Evolutionary conservation across 441 rosid genomes (phyloP).

Genomic region (Sinapis alba): DNA sequence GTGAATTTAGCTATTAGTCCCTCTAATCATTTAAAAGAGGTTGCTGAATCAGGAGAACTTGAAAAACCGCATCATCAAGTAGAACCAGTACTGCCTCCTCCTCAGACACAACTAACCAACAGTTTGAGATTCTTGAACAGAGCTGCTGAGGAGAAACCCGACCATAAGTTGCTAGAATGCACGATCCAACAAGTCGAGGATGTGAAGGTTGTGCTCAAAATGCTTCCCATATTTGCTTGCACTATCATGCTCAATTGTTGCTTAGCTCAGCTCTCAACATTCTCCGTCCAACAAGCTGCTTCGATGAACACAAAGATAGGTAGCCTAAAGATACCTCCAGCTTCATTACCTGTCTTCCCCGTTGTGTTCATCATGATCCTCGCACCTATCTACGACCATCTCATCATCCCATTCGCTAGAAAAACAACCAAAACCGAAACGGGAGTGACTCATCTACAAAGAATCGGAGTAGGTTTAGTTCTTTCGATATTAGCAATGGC

Average conservation of each 20-base stretch:
- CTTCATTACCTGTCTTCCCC: conserved; percentile 84
- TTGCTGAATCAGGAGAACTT: conserved; percentile 14
- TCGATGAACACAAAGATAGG: conserved; percentile 82
- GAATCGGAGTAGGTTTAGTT: conserved; percentile 74
- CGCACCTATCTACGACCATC: conserved; percentile 79
- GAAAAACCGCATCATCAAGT: conserved; percentile 29
- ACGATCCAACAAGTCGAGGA: conserved; percentile 72
- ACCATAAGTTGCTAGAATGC: conserved; percentile 51
- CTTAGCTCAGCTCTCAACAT: conserved; percentile 89
- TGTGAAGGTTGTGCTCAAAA: conserved; percentile 66
- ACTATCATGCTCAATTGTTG: conserved; percentile 90
- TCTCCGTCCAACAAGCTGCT: conserved; percentile 83
- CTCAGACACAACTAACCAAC: conserved; percentile 27
- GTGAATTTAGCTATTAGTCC: conserved; percentile 63
- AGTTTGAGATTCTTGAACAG: conserved; percentile 63
- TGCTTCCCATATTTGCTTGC: conserved; percentile 81
- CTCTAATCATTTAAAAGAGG: conserved; percentile 24
- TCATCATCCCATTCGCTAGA: conserved; percentile 71
- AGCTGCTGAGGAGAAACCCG: conserved; percentile 53
- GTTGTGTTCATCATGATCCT: conserved; percentile 76
- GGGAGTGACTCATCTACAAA: conserved; percentile 77
- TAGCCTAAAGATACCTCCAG: conserved; percentile 73
- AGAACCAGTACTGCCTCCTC: conserved; percentile 22
- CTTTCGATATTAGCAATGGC: conserved; percentile 84
- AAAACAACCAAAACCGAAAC: conserved; percentile 68